phyloP scores from a whole-genome alignment of 2,329 filamentous ascomycete genomes.

The Fusarium tjaetaba region DNA sequence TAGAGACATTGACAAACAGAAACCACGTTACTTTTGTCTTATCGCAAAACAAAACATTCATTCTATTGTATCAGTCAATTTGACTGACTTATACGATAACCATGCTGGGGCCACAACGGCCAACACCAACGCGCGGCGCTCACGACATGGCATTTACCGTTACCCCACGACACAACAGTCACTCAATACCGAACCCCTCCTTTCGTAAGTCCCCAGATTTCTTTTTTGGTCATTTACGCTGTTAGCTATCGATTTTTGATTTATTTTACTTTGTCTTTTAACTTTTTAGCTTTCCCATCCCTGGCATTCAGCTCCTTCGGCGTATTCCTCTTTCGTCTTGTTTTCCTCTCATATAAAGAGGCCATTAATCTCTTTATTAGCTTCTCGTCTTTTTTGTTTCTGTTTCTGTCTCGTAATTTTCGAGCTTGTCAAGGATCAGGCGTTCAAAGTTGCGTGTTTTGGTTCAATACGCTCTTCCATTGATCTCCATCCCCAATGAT shows the following conservation, averaged over 20 bases:
- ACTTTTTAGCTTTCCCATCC: background rate
- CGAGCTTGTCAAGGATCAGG: background rate
- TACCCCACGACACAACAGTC: slow-evolving; percentile 29
- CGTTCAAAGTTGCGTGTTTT: background rate
- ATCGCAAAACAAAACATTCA: background rate
- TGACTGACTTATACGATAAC: slow-evolving; percentile 21
- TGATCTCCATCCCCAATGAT: slow-evolving; percentile 30
- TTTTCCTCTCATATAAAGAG: background rate
- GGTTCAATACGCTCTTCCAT: background rate
- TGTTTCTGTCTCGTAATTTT: background rate
- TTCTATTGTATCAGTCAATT: background rate
- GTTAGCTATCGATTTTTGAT: background rate
- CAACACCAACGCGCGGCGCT: slow-evolving; percentile 32
- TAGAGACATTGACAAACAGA: background rate
- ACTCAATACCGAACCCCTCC: slow-evolving; percentile 57
- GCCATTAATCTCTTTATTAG: slow-evolving; percentile 1
- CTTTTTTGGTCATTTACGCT: background rate
- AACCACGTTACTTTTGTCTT: background rate
- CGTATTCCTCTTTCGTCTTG: slow-evolving; percentile 7
- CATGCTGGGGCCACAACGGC: slow-evolving; percentile 34
- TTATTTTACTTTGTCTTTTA: background rate
- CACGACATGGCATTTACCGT: slow-evolving; percentile 25
- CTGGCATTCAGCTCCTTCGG: slow-evolving; percentile 8
- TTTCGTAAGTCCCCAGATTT: slow-evolving; percentile 58
- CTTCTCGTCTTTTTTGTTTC: background rate